These are phyloP conservation scores for Wallacemonas sp. DNA, from an alignment of 208 protist species.

Conservation along the genomic window DNA sequence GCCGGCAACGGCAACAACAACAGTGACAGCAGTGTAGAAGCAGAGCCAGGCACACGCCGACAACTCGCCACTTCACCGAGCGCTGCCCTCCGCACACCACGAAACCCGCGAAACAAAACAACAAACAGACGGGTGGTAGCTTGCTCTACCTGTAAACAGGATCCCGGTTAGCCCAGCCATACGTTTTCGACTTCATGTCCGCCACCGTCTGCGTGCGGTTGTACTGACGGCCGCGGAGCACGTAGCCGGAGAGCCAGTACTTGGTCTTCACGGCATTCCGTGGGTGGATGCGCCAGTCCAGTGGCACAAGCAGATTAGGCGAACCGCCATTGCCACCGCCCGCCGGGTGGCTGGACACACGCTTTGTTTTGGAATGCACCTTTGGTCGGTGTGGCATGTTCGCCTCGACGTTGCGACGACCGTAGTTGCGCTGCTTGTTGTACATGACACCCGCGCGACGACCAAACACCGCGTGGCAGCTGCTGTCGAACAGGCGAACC, in stretches of 20 bases:
- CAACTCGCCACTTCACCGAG: no score
- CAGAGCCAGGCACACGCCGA: no score
- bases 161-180: constrained; percentile 89
- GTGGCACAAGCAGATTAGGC: constrained; percentile 84
- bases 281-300: constrained; percentile 89
- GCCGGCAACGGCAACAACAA: no score
- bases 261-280: constrained; percentile 89
- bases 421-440: constrained; percentile 81
- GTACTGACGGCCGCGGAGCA: constrained; percentile 87
- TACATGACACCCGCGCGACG: constrained; percentile 90
- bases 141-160: constrained; percentile 77
- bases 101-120: neutral
- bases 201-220: constrained; percentile 81
- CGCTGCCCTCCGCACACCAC: neutral
- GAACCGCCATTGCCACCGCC: constrained; percentile 87
- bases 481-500: constrained; percentile 89
- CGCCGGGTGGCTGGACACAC: constrained; percentile 84
- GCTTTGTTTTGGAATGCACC: constrained; percentile 87
- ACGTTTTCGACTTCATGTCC: constrained; percentile 89
- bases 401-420: constrained; percentile 66
- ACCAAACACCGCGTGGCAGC: constrained; percentile 85
- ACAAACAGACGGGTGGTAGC: neutral
- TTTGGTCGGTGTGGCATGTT: constrained; percentile 82
- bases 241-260: constrained; percentile 93
- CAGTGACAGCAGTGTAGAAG: no score